A percentile compares a stretch with the other conserved stretches of the same genome.
phyloP scores from a whole-genome alignment of 805 yeast species.

The Candida anglica region DNA sequence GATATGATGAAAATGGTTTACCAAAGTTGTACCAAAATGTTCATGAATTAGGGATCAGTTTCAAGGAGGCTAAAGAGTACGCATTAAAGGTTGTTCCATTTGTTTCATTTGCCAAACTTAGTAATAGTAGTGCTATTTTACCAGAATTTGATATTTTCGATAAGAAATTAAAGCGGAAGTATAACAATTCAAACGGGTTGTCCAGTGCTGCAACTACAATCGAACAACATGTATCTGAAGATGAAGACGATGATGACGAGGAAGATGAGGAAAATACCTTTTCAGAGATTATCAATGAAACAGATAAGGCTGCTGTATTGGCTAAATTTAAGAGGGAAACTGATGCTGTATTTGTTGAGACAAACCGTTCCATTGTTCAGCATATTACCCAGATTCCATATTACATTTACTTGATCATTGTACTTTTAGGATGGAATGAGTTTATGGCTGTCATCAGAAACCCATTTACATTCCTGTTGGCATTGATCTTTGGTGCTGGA shows the following conservation, averaged over 20 bases:
- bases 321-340: constrained; percentile 67
- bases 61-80: constrained; percentile 52
- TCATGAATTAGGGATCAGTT: constrained; percentile 66
- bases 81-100: constrained; percentile 60
- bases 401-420: constrained; percentile 69
- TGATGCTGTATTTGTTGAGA: constrained; percentile 78
- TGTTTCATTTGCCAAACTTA: constrained; percentile 50
- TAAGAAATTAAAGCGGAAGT: constrained; percentile 14
- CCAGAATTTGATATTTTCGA: constrained; percentile 53
- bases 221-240: constrained; percentile 12
- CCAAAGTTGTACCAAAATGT: constrained; percentile 80
- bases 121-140: constrained; percentile 51
- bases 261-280: constrained; percentile 32
- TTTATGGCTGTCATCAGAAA: constrained; percentile 82
- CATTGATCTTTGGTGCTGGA: constrained; percentile 55
- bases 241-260: constrained; percentile 22
- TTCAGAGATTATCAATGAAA: constrained; percentile 52
- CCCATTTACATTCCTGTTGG: constrained; percentile 72
- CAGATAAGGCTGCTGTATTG: constrained; percentile 54
- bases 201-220: constrained; percentile 17
- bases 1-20: constrained; percentile 76
- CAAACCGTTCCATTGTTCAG: constrained; percentile 80
- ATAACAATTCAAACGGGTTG: constrained; percentile 28
- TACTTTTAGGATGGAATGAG: constrained; percentile 93
- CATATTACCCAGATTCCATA: constrained; percentile 78